These are phyloP conservation scores for Zygotorulaspora danielsina DNA, from an alignment of 805 yeast genomes.

Conservation along the genomic window DNA sequence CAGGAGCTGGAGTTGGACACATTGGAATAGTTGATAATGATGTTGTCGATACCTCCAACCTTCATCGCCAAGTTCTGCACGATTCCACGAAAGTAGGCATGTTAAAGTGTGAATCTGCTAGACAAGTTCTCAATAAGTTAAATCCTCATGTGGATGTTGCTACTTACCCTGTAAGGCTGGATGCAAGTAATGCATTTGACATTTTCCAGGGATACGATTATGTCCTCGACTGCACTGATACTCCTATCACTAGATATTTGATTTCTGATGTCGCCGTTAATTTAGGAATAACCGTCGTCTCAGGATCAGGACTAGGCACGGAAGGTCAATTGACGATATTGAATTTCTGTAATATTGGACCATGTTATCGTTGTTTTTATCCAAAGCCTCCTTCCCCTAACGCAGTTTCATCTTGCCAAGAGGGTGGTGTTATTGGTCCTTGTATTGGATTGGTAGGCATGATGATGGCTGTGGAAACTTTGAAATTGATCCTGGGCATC, in stretches of 20 bases:
- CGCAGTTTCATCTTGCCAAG: slow-evolving; percentile 78
- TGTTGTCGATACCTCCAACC: slow-evolving; percentile 73
- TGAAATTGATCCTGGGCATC: slow-evolving; percentile 61
- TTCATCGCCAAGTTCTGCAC: slow-evolving; percentile 88
- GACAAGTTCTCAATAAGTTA: slow-evolving; percentile 43
- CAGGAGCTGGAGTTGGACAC: slow-evolving; percentile 82
- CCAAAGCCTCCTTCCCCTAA: slow-evolving; percentile 88
- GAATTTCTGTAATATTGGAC: slow-evolving; percentile 64
- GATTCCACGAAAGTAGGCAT: slow-evolving; percentile 60
- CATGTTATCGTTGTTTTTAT: slow-evolving; percentile 92
- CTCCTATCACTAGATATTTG: slow-evolving; percentile 81
- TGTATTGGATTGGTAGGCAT: slow-evolving; percentile 91
- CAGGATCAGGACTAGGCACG: slow-evolving; percentile 86
- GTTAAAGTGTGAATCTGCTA: slow-evolving; percentile 79
- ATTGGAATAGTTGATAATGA: slow-evolving; percentile 89
- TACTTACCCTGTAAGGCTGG: slow-evolving; percentile 50
- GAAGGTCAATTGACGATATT: slow-evolving; percentile 86
- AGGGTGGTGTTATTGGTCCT: slow-evolving; percentile 93
- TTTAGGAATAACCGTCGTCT: slow-evolving; percentile 64
- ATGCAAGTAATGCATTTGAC: slow-evolving; percentile 55
- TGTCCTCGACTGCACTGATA: slow-evolving; percentile 90
- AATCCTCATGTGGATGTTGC: slow-evolving; percentile 64
- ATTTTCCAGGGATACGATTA: slow-evolving; percentile 65
- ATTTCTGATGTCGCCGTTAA: slow-evolving; percentile 80
- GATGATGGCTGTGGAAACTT: slow-evolving; percentile 82